Percentiles rank a stretch among this genome's conserved stretches.
These are phyloP conservation scores for Populus hybrid DNA, from an alignment of 441 rosid genomes.

Conservation along the genomic window DNA sequence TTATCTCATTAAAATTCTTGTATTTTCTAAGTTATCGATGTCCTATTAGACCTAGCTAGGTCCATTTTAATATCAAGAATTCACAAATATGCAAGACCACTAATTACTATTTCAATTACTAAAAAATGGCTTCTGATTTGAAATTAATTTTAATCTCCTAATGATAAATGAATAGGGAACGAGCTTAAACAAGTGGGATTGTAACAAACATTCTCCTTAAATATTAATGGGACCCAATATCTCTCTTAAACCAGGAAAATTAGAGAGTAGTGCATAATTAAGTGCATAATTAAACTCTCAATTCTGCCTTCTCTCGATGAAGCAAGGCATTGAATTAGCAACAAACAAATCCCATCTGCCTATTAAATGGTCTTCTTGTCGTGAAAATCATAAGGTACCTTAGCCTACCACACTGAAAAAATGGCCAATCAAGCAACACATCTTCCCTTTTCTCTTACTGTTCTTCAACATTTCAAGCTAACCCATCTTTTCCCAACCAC, in stretches of 20 bases:
- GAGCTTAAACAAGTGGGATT: background rate
- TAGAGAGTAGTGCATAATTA: background rate
- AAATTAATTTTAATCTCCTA: no score
- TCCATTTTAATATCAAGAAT: no score
- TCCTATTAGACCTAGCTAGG: no score
- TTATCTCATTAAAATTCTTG: no score
- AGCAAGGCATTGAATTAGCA: background rate
- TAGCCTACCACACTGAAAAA: background rate
- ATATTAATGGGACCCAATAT: background rate
- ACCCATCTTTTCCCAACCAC: slow-evolving; percentile 13
- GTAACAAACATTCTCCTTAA: background rate
- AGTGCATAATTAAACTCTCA: background rate
- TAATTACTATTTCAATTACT: no score
- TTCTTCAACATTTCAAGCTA: slow-evolving; percentile 11
- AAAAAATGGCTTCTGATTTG: no score
- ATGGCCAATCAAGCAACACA: background rate
- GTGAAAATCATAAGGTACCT: background rate
- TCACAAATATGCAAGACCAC: no score
- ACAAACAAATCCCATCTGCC: background rate
- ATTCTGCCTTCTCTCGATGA: background rate
- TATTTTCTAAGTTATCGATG: no score
- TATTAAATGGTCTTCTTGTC: background rate
- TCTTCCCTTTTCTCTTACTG: background rate
- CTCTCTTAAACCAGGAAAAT: background rate
- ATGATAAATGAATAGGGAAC: no score